Evolutionary conservation across 257 asterid species (phyloP), one percentile per base, ranked within the genome.

Genomic region (Verbascum thapsus): DNA sequence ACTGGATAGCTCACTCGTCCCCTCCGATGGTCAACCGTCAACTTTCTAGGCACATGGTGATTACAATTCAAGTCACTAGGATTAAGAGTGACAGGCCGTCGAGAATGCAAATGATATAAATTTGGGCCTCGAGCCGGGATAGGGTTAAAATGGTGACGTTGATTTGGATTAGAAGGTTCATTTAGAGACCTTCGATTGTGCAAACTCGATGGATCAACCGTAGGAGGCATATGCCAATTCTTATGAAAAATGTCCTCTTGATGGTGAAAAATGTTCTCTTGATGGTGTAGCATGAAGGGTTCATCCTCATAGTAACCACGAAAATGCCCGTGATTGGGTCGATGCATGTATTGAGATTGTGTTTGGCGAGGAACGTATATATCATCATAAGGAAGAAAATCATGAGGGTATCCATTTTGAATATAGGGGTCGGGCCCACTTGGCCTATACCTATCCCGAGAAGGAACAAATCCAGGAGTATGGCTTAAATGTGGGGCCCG

Each of bases 241-340:
- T 72, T 83, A 68, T 80, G 82, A 58, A 53, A 64, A 75, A 92
- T 86, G 54, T 88, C 90, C 69, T 66, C 76, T 50, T 95, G 82
- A 69, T 85, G 97, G 69, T 83, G 95, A 56, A 76, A 80, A 67
- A 80, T 74, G 71, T 81, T 78, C 67, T 86, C 95, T 38, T 79
- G 97, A 16, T 84, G 78, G 51, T 83, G 85, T 49, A 89, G 73
- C 70, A 78, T 71, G 70, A 77, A 77, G 51, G 53, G 78, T 16
- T 84, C 90, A 68, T 79, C 86, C 11, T 73, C 65, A 44, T 73
- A 68, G 47, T 69, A 83, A 39, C 85, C 84, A 8, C 85, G 84
- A 64, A 72, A 69, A 47, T 71, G 83, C 44, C 78, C 87, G 8
- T 67, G 79, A 62, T 70, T 64, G 7, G 84, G 78, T 57, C 68